Evolutionary conservation across 208 protist species (phyloP), one percentile per base, ranked within the genome.

Genomic region (Acanthamoeba sp.): DNA sequence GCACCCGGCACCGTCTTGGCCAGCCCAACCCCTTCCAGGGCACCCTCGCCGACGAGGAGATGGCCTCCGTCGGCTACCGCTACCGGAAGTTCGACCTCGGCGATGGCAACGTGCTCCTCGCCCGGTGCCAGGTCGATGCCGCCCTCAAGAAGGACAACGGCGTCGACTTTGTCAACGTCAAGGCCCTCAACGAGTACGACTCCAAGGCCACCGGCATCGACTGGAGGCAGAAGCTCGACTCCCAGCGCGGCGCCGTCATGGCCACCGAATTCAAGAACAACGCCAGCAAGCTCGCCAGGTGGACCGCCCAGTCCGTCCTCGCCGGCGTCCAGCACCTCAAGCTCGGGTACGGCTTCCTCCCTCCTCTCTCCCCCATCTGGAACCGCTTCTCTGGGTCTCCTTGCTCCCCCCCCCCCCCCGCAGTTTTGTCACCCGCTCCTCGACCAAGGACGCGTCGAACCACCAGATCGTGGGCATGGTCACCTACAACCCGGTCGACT

Each of bases 231-330:
- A 96, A 97, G 80, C 82, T 98, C 40, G 97, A 97, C 71, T 78
- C 94, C 4, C 96, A 97, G 94, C 71, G 94, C 48, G 97, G 96
- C 71, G 94, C 96, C 32, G 95, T 98, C 5, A 48, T 98, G 9
- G 96, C 97, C 5, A 97, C 93, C 18, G 97, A 97, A 95, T 87
- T 97, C 55, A 97, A 98, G 94, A 97, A 98, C 95, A 98, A 97
- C 94, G 57, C 66, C 16, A 93, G 57, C 78, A 97, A 97, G 94
- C 92, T 98, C 38, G 96, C 96, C 62, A 95, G 94, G 62, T 97
- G 97, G 97, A 94, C 95, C n/a, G 76, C 93, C 55, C 69, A 95
- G 80, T 94, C 97, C 34, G 59, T 95, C 27, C 94, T 98, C 32
- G 84, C 93, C 27, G 96, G 95, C 76, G 69, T 78, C 42, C 95